Percentiles rank a stretch among this genome's conserved stretches.
Evolutionary conservation across 208 protist species (phyloP).

Genomic region (Acanthamoeba polyphaga): DNA sequence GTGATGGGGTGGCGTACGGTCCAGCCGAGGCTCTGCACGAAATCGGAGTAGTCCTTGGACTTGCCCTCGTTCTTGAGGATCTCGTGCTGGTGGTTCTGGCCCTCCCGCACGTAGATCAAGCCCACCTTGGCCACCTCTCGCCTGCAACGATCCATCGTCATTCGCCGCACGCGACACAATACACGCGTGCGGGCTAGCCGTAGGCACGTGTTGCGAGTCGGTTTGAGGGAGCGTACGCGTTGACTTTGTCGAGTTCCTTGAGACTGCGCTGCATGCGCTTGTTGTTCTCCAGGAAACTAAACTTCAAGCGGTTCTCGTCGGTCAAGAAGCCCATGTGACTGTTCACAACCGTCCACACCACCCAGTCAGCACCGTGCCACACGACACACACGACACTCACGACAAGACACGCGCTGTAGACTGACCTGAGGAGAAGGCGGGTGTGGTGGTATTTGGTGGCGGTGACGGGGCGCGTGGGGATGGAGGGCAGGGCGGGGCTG

Average conservation of each 20-base stretch:
- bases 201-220: not conserved
- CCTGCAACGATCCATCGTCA: conserved; percentile 45
- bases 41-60: conserved; percentile 85
- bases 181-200: not conserved
- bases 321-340: conserved; percentile 85
- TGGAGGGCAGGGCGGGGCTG: conserved; percentile 24
- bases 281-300: conserved; percentile 84
- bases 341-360: conserved; percentile 44
- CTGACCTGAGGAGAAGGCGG: conserved; percentile 38
- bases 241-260: conserved; percentile 83
- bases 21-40: conserved; percentile 89
- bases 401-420: not conserved
- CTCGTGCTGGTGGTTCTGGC: conserved; percentile 88
- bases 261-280: conserved; percentile 79
- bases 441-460: conserved; percentile 71
- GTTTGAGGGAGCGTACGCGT: conserved; percentile 52
- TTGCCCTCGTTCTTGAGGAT: conserved; percentile 88
- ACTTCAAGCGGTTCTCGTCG: conserved; percentile 82
- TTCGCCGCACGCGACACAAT: not conserved
- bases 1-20: conserved; percentile 10
- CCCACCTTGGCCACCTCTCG: conserved; percentile 90
- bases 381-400: not conserved
- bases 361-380: conserved; percentile 51
- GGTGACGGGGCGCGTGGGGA: conserved; percentile 1
- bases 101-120: conserved; percentile 89